phyloP scores from a whole-genome alignment of 345 rosid species.

The Arabidopsis suecica region DNA sequence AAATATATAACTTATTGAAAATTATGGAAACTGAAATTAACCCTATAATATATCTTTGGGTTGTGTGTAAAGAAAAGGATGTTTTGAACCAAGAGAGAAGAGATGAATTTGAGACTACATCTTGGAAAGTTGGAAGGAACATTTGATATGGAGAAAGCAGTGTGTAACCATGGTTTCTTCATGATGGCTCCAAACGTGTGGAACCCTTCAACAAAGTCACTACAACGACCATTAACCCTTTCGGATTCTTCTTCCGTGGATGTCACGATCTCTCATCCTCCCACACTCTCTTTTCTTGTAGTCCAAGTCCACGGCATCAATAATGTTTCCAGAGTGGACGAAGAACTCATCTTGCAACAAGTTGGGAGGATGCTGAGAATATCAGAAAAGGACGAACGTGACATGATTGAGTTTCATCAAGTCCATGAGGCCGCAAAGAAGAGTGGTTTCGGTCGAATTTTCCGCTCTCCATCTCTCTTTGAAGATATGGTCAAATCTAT shows the following conservation, averaged over 20 bases:
- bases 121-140: slow-evolving; percentile 1
- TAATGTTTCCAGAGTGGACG: slow-evolving; percentile 30
- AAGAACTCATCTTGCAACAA: slow-evolving; percentile 46
- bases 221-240: slow-evolving; percentile 49
- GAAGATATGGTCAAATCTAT: slow-evolving; percentile 62
- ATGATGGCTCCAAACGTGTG: slow-evolving; percentile 65
- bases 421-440: slow-evolving; percentile 48
- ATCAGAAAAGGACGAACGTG: slow-evolving; percentile 45
- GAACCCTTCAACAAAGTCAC: slow-evolving; percentile 46
- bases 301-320: slow-evolving; percentile 30
- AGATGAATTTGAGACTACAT: slow-evolving; percentile 36
- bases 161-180: slow-evolving; percentile 63
- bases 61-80: background rate
- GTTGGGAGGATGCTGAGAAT: slow-evolving; percentile 56
- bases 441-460: slow-evolving; percentile 51
- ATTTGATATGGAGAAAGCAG: slow-evolving; percentile 50
- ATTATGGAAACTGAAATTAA: too few species aligned
- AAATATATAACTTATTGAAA: too few species aligned
- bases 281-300: slow-evolving; percentile 14
- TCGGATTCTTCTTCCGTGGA: slow-evolving; percentile 27
- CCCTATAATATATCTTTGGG: too few species aligned
- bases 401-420: slow-evolving; percentile 48
- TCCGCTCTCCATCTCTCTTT: slow-evolving; percentile 59
- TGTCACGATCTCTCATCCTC: slow-evolving; percentile 52
- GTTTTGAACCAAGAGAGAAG: background rate